Conservation (phyloP, 305 asterid species). For the Striga hermonthica region DNA sequence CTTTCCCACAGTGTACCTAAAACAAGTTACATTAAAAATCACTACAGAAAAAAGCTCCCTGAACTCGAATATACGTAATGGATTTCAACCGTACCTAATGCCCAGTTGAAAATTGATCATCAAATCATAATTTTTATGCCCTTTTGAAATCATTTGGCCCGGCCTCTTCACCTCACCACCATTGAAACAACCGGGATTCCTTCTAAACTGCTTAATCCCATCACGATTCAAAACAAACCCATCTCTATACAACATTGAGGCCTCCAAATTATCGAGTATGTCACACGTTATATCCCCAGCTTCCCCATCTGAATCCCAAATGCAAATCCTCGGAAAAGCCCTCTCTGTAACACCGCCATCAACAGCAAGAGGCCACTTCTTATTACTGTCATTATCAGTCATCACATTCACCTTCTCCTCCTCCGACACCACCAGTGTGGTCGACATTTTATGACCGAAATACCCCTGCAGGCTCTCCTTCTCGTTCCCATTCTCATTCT, state of each 20-base stretch:
- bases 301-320: constrained; percentile 97
- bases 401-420: constrained; percentile 38
- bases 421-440: constrained; percentile 60
- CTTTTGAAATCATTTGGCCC: constrained; percentile 77
- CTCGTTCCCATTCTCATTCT: constrained; percentile 36
- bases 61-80: background rate
- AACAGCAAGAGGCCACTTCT: constrained; percentile 55
- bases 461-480: constrained; percentile 39
- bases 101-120: constrained; percentile 98
- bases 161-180: constrained; percentile 80
- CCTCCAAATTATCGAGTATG: constrained; percentile 75
- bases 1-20: constrained; percentile 82
- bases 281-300: constrained; percentile 97
- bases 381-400: constrained; percentile 33
- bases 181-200: constrained; percentile 60
- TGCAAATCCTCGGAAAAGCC: constrained; percentile 78
- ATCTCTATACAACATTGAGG: constrained; percentile 66
- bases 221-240: constrained; percentile 50
- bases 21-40: constrained; percentile 6
- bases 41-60: background rate
- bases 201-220: constrained; percentile 69
- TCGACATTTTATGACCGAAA: constrained; percentile 46
- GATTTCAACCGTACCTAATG: constrained; percentile 51
- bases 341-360: constrained; percentile 53
- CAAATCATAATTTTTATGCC: constrained; percentile 88